Base-by-base conservation (phyloP, 176 grass and related monocot species). In the Triticum timopheevii region DNA sequence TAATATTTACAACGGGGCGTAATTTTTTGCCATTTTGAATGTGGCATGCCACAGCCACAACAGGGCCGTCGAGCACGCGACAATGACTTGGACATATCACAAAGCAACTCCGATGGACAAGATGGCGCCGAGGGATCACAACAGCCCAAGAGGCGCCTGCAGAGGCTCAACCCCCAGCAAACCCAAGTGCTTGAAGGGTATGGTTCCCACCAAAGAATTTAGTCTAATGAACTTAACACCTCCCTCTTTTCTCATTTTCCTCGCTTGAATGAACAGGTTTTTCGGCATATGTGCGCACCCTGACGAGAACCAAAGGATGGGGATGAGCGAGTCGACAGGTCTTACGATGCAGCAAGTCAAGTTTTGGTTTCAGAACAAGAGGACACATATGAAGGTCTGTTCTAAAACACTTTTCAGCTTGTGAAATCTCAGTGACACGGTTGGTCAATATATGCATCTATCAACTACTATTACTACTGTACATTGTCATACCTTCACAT, bases 291-390 rank as follows among this genome's bases (percentile, higher is more conserved):
- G 75, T 16, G 80, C 79, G 17, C 89, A 90, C 27, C 89, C 89
- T 23, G 76, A 63, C 47, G 80, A 90, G 1, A 16, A 8, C 1
- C 85, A 87, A 61, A 90, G 81, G 80, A 87, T 6, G 67, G 44
- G 58, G 10, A 40, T 92, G 40, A 63, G 71, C 45, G 24, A 42
- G 39, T 12, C 56, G 7, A 49, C 89, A 5, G 85, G 89, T 11
- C 85, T 90, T 30, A 1, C 9, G 0, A 5, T 67, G 10, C 44
- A 61, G 16, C 85, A 90, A 80, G 89, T 90, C 44, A 90, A 80
- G 61, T 90, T 90, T 74, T 90, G 89, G 89, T 90, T 90, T 81
- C 85, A 90, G 27, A 90, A 90, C 76, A 90, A 84, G 47, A 83
- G 89, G 56, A 90, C 89, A 0, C 75, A 90, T 19, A 23, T 87